These are phyloP conservation scores for Pholiota molesta DNA, from an alignment of 768 basidiomycete genomes.

Conservation along the genomic window DNA sequence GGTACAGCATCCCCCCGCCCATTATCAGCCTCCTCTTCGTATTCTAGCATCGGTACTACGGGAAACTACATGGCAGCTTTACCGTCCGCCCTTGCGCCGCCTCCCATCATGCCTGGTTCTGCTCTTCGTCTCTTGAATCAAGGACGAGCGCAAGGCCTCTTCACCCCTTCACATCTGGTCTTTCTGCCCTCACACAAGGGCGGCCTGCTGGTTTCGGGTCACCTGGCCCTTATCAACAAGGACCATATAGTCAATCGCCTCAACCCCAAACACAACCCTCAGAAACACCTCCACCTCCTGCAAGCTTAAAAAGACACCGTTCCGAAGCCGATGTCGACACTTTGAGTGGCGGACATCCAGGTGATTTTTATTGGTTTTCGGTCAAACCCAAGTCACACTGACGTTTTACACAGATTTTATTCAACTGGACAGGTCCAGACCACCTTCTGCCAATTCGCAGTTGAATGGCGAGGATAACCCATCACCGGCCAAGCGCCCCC, in stretches of 20 bases:
- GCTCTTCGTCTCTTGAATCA: conserved; percentile 83
- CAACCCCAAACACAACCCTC: conserved; percentile 41
- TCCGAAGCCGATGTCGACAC: conserved; percentile 63
- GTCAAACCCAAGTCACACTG: not conserved
- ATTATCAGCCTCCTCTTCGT: conserved; percentile 70
- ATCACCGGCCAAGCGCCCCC: conserved; percentile 72
- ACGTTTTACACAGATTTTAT: conserved; percentile 39
- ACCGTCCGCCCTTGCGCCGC: conserved; percentile 68
- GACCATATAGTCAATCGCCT: conserved; percentile 52
- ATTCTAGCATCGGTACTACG: conserved; percentile 52
- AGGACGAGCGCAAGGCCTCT: conserved; percentile 84
- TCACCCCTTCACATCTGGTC: conserved; percentile 82
- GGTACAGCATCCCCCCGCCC: conserved; percentile 62
- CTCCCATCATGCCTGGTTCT: conserved; percentile 87
- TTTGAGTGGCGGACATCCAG: conserved; percentile 23
- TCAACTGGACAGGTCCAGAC: conserved; percentile 50
- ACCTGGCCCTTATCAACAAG: conserved; percentile 50
- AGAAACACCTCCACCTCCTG: conserved; percentile 52
- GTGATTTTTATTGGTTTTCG: conserved; percentile 15
- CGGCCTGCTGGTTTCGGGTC: conserved; percentile 53
- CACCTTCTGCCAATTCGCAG: conserved; percentile 51
- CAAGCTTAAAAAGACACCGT: conserved; percentile 47
- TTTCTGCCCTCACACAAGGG: conserved; percentile 36
- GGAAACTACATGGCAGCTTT: conserved; percentile 45
- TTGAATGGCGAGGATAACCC: conserved; percentile 63